phyloP scores from a whole-genome alignment of 2,329 filamentous ascomycete species.

The Aureobasidium melanogenum region DNA sequence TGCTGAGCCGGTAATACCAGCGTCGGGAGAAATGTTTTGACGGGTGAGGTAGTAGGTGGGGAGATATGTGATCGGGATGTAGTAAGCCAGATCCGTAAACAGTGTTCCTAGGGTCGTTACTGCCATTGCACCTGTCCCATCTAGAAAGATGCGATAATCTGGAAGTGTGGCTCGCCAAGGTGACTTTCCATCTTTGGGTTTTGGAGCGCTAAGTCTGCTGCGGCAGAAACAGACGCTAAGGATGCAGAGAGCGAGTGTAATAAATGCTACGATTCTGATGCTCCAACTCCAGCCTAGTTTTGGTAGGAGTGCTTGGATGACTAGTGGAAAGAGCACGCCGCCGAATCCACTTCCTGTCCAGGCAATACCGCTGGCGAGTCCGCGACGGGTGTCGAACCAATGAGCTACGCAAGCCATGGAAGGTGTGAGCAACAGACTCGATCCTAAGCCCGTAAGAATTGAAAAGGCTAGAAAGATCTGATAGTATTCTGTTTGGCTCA shows the following conservation, averaged over 20 bases:
- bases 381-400: slow-evolving; percentile 68
- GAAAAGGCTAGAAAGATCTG: slow-evolving; percentile 79
- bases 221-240: slow-evolving; percentile 33
- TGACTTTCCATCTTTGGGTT: slow-evolving; percentile 31
- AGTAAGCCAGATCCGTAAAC: slow-evolving; percentile 41
- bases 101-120: slow-evolving; percentile 37
- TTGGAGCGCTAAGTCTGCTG: slow-evolving; percentile 32
- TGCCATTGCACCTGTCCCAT: slow-evolving; percentile 28
- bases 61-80: slow-evolving; percentile 71
- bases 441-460: slow-evolving; percentile 62
- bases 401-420: slow-evolving; percentile 72
- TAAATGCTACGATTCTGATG: slow-evolving; percentile 37
- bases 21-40: background rate
- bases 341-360: slow-evolving; percentile 54
- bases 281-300: slow-evolving; percentile 39
- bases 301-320: slow-evolving; percentile 36
- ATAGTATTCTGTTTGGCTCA: slow-evolving; percentile 53
- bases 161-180: slow-evolving; percentile 21
- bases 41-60: background rate
- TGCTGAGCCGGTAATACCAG: slow-evolving; percentile 28
- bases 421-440: slow-evolving; percentile 76
- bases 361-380: slow-evolving; percentile 73
- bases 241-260: slow-evolving; percentile 35
- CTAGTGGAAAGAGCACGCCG: slow-evolving; percentile 40
- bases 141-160: slow-evolving; percentile 35